A percentile compares a stretch with the other conserved stretches of the same genome.
Conservation (phyloP, 192 early-diverging fungal genomes). For the Coemansia furcata region DNA sequence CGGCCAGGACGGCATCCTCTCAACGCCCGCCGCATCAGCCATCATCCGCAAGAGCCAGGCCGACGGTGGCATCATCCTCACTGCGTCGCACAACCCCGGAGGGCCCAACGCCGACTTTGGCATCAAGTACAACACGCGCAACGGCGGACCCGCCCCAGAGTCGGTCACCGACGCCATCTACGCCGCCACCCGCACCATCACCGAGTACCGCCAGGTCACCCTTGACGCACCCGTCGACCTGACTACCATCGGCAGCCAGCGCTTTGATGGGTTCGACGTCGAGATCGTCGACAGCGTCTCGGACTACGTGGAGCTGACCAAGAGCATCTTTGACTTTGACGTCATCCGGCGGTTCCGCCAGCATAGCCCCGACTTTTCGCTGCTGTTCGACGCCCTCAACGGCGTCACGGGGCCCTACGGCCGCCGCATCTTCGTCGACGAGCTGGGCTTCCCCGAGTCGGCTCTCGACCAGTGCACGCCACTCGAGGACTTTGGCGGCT, state of each 20-base stretch:
- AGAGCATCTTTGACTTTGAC: constrained; percentile 91
- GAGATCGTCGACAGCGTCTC: constrained; percentile 86
- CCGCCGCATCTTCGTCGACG: constrained; percentile 77
- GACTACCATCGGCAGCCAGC: constrained; percentile 61
- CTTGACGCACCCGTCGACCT: constrained; percentile 64
- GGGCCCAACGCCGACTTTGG: constrained; percentile 98
- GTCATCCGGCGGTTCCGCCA: constrained; percentile 75
- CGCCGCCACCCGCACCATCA: constrained; percentile 72
- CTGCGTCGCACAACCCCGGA: constrained; percentile 99
- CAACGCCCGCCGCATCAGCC: constrained; percentile 94
- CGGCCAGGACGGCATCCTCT: constrained; percentile 89
- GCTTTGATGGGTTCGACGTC: constrained; percentile 62
- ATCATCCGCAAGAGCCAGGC: constrained; percentile 85
- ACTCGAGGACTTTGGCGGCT: constrained; percentile 87
- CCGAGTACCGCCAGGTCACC: constrained; percentile 60
- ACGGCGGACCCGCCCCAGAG: constrained; percentile 97
- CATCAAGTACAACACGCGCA: constrained; percentile 96
- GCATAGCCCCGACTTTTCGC: constrained; percentile 67
- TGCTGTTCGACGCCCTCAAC: constrained; percentile 94
- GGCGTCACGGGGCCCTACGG: constrained; percentile 98
- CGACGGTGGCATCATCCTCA: constrained; percentile 89
- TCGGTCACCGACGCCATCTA: constrained; percentile 92
- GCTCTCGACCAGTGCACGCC: constrained; percentile 83
- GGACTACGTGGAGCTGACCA: constrained; percentile 86
- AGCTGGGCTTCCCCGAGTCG: constrained; percentile 78